Percentiles rank a stretch among this genome's conserved stretches.
These are phyloP conservation scores for Nakazawaea wickerhamii DNA, from an alignment of 805 yeast genomes.

Conservation along the genomic window DNA sequence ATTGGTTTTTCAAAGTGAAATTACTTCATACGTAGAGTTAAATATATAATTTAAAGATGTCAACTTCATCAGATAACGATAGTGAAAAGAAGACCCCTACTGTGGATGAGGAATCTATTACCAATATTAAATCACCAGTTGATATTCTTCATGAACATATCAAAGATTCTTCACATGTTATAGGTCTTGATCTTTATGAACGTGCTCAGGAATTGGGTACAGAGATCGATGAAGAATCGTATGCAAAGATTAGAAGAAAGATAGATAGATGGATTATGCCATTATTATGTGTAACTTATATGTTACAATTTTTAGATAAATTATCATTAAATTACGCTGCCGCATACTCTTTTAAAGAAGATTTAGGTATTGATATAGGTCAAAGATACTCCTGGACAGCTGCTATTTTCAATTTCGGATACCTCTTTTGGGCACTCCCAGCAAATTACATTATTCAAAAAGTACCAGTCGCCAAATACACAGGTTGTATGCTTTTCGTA, in stretches of 20 bases:
- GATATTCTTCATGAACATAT: slow-evolving; percentile 9
- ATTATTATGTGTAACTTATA: slow-evolving; percentile 41
- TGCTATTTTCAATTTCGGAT: slow-evolving; percentile 59
- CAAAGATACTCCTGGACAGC: slow-evolving; percentile 48
- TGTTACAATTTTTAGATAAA: slow-evolving; percentile 59
- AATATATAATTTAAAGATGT: too few species aligned
- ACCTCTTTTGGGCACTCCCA: slow-evolving; percentile 52
- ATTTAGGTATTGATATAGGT: slow-evolving; percentile 37
- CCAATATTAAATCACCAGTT: slow-evolving; percentile 3
- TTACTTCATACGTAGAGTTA: too few species aligned
- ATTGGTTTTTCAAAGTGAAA: too few species aligned
- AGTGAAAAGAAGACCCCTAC: not conserved
- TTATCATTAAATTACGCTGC: slow-evolving; percentile 46
- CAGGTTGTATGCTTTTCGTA: slow-evolving; percentile 29
- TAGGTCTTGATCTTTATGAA: slow-evolving; percentile 32
- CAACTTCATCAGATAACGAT: too few species aligned
- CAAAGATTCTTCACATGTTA: slow-evolving; percentile 8
- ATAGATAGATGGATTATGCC: slow-evolving; percentile 49
- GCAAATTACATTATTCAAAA: slow-evolving; percentile 31
- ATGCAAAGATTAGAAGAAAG: slow-evolving; percentile 39
- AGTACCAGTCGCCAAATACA: slow-evolving; percentile 31
- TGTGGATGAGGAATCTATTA: not conserved
- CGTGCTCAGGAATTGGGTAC: slow-evolving; percentile 38
- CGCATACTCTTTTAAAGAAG: slow-evolving; percentile 44
- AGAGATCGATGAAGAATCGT: slow-evolving; percentile 36